These are phyloP conservation scores for Aspergillus sp. DNA, from an alignment of 2,329 filamentous ascomycete species.

Conservation along the genomic window DNA sequence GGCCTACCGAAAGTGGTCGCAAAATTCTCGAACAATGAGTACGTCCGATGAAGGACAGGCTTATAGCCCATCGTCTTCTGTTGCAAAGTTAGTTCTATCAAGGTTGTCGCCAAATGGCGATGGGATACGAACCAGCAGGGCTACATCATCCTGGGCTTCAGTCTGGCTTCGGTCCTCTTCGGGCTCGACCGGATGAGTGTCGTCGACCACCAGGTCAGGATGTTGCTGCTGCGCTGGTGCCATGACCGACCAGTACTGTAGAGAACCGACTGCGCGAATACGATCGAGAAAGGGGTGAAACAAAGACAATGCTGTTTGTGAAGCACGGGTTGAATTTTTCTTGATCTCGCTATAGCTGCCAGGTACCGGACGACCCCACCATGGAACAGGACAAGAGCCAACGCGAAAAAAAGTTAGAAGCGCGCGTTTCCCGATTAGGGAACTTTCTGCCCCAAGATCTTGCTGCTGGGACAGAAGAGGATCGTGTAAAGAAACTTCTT, in stretches of 20 bases:
- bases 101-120: slow-evolving; percentile 41
- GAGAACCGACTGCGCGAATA: background rate
- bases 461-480: background rate
- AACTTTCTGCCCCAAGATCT: background rate
- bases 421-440: background rate
- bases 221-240: slow-evolving; percentile 7
- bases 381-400: background rate
- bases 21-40: slow-evolving; percentile 59
- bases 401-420: background rate
- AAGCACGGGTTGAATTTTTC: background rate
- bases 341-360: background rate
- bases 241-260: background rate
- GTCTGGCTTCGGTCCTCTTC: slow-evolving; percentile 21
- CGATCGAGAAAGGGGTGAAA: background rate
- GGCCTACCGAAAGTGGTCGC: slow-evolving; percentile 56
- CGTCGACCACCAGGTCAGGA: slow-evolving; percentile 15
- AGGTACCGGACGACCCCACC: background rate
- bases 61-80: slow-evolving; percentile 11
- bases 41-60: slow-evolving; percentile 55
- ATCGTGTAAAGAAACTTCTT: too few species aligned
- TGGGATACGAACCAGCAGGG: slow-evolving; percentile 24
- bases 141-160: slow-evolving; percentile 31
- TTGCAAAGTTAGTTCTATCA: background rate
- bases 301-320: background rate
- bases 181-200: slow-evolving; percentile 16